A percentile compares a stretch with the other conserved stretches of the same genome.
phyloP scores from a whole-genome alignment of 306 rosid species.

The Cicer bijugum region DNA sequence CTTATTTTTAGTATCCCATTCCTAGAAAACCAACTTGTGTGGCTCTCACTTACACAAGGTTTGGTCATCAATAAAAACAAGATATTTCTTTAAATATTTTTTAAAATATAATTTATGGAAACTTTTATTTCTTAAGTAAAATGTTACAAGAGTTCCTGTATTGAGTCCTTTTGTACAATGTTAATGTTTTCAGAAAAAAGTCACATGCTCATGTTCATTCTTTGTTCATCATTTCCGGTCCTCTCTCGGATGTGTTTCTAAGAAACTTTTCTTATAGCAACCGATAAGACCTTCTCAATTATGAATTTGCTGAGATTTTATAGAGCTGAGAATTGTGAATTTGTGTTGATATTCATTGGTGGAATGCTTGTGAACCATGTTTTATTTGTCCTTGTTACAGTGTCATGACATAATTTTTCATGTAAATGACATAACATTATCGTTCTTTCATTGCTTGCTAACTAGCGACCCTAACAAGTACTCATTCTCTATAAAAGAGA shows the following conservation, averaged over 20 bases:
- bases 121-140: constrained; percentile 13
- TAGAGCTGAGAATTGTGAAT: not conserved
- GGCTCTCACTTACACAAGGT: not conserved
- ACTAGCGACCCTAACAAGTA: not conserved
- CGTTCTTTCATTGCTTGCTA: constrained; percentile 4
- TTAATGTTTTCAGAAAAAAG: not conserved
- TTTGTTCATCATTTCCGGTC: not conserved
- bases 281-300: not conserved
- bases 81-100: not conserved
- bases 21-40: not conserved
- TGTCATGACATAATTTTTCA: not conserved
- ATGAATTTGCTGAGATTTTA: not conserved
- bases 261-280: not conserved
- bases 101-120: not conserved
- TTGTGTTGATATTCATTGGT: constrained; percentile 12
- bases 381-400: not conserved
- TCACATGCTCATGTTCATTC: not conserved
- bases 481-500: not conserved
- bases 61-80: constrained; percentile 16
- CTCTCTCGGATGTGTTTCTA: not conserved
- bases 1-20: not conserved
- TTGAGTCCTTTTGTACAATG: not conserved
- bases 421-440: constrained; percentile 31
- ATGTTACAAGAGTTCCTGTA: not conserved
- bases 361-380: not conserved